Evolutionary conservation across 2,329 filamentous ascomycete species (phyloP).

Genomic region (Gliomastix tumulicola): DNA sequence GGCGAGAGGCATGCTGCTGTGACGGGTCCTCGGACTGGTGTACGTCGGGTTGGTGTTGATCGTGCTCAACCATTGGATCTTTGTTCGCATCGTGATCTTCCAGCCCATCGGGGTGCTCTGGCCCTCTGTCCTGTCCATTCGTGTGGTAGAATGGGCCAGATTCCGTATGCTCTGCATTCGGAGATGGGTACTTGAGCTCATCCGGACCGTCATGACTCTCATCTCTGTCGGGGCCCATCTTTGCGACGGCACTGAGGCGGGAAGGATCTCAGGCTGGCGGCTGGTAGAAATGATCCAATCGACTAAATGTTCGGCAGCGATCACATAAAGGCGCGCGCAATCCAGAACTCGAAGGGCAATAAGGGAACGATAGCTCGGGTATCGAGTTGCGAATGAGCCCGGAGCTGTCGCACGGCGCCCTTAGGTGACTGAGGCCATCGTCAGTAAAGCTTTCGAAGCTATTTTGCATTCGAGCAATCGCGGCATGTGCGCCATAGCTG

Average conservation of each 20-base stretch:
- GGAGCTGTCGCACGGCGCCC: too few relatives aligned
- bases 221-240: slow-evolving; percentile 23
- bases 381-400: too few relatives aligned
- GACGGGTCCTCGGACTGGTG: slow-evolving; percentile 19
- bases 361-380: too few relatives aligned
- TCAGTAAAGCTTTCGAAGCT: too few relatives aligned
- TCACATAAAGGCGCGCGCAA: too few relatives aligned
- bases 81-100: slow-evolving; percentile 3
- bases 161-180: slow-evolving; percentile 35
- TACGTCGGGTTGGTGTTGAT: slow-evolving; percentile 19
- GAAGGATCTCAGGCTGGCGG: too few relatives aligned
- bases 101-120: slow-evolving; percentile 13
- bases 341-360: too few relatives aligned
- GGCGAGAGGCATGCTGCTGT: slow-evolving; percentile 31
- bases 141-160: slow-evolving; percentile 36
- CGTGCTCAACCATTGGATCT: neutral
- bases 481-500: too few relatives aligned
- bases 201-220: slow-evolving; percentile 27
- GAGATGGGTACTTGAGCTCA: slow-evolving; percentile 37
- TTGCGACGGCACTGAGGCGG: slow-evolving; percentile 2
- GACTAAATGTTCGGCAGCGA: too few relatives aligned
- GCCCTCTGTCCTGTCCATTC: slow-evolving; percentile 20
- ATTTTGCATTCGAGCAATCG: too few relatives aligned
- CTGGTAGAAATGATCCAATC: too few relatives aligned
- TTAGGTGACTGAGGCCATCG: too few relatives aligned